phyloP scores from a whole-genome alignment of 1,139 yeast genomes.

The Debaryomyces fabryi region DNA sequence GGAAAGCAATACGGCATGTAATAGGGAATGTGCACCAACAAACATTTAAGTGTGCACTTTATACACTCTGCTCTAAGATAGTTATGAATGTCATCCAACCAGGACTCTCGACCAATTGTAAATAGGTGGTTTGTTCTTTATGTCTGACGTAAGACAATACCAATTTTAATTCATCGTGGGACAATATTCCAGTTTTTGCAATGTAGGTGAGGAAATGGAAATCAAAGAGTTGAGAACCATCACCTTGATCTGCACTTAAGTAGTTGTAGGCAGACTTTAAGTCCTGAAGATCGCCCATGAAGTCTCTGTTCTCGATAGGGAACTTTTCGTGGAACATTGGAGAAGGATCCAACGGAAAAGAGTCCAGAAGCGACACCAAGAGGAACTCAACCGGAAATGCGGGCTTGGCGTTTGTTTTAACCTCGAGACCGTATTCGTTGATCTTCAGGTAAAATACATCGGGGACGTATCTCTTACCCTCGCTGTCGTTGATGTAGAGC shows the following conservation, averaged over 20 bases:
- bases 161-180: constrained; percentile 51
- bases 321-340: constrained; percentile 56
- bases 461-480: constrained; percentile 81
- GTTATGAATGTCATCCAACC: constrained; percentile 80
- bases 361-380: constrained; percentile 86
- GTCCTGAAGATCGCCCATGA: constrained; percentile 74
- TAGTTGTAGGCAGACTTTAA: constrained; percentile 45
- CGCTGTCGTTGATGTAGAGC: constrained; percentile 76
- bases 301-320: constrained; percentile 78
- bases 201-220: constrained; percentile 76
- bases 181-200: constrained; percentile 53
- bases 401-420: constrained; percentile 89
- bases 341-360: constrained; percentile 73
- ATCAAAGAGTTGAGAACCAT: constrained; percentile 52
- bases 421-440: constrained; percentile 87
- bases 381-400: constrained; percentile 95
- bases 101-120: constrained; percentile 59
- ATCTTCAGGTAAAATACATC: constrained; percentile 84
- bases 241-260: constrained; percentile 46
- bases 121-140: constrained; percentile 46
- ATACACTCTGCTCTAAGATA: constrained; percentile 47
- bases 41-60: constrained; percentile 4
- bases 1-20: neutral
- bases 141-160: constrained; percentile 47
- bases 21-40: neutral